Evolutionary conservation across 108 stramenopile genomes (phyloP).

Genomic region (Nitzschia palea): DNA sequence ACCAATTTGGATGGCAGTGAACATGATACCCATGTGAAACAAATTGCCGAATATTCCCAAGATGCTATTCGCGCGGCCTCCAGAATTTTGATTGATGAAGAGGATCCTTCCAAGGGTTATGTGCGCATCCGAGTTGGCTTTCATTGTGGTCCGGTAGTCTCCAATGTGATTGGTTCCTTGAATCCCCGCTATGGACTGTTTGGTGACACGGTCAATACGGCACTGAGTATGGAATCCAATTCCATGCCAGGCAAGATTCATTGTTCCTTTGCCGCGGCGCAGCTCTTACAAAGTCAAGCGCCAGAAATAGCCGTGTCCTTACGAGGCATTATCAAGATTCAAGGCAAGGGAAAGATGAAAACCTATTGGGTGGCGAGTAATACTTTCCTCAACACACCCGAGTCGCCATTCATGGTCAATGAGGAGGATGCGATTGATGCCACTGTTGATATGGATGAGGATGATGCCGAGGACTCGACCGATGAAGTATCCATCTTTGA

Average conservation of each 20-base stretch:
- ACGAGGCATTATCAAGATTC: constrained; percentile 46
- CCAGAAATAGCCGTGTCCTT: constrained; percentile 26
- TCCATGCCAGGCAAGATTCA: constrained; percentile 37
- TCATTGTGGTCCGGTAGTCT: constrained; percentile 53
- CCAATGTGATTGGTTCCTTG: constrained; percentile 45
- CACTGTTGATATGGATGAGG: no score
- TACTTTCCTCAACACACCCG: no score
- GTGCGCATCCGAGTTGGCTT: constrained; percentile 58
- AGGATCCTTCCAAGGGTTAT: constrained; percentile 38
- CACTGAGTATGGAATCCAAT: constrained; percentile 57
- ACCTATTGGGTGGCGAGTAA: constrained; percentile 53
- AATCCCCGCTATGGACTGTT: constrained; percentile 52
- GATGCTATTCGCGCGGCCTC: constrained; percentile 48
- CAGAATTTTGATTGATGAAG: constrained; percentile 33
- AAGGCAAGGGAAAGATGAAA: constrained; percentile 48
- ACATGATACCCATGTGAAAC: constrained; percentile 52
- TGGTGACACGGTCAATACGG: constrained; percentile 62
- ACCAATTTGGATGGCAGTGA: constrained; percentile 31
- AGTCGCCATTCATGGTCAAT: no score
- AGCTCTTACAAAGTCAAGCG: constrained; percentile 38
- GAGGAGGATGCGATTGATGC: no score
- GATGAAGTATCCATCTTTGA: no score
- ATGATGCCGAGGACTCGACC: no score
- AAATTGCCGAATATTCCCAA: constrained; percentile 51
- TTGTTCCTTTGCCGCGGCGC: constrained; percentile 39